Evolutionary conservation across 2,329 filamentous ascomycete species (phyloP).

Genomic region (Didymella lethalis): DNA sequence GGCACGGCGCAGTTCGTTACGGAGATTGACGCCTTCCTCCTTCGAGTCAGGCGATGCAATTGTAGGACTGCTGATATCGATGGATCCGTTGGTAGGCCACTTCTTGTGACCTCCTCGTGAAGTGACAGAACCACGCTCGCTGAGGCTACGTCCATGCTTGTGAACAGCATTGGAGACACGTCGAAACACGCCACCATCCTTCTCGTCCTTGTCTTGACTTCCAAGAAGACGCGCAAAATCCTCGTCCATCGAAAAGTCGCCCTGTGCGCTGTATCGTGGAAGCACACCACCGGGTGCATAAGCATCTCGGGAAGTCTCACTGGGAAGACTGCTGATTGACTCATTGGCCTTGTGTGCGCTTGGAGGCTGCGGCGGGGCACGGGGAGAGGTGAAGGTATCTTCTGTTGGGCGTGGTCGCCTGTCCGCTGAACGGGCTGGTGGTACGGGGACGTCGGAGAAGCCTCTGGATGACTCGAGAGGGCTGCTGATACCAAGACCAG

Average conservation of each 20-base stretch:
- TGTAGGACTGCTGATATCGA: conserved; percentile 74
- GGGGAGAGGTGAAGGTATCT: conserved; percentile 56
- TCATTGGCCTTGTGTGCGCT: conserved; percentile 52
- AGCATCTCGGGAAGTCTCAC: conserved; percentile 45
- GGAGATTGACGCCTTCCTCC: conserved; percentile 58
- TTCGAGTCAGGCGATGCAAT: conserved; percentile 63
- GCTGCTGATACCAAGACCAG: conserved; percentile 53
- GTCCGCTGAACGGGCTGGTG: conserved; percentile 57
- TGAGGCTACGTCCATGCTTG: conserved; percentile 88
- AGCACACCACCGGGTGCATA: conserved; percentile 38
- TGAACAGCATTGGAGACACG: conserved; percentile 88
- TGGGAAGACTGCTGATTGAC: conserved; percentile 56
- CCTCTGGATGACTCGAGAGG: conserved; percentile 52
- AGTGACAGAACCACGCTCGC: conserved; percentile 61
- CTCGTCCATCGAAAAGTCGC: conserved; percentile 93
- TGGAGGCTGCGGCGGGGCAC: conserved; percentile 55
- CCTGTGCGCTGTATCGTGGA: conserved; percentile 71
- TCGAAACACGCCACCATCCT: conserved; percentile 68
- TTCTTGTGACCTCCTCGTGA: conserved; percentile 48
- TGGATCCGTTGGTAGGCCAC: conserved; percentile 53
- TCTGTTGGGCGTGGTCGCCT: conserved; percentile 53
- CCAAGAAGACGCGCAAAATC: conserved; percentile 90
- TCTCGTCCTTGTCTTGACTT: conserved; percentile 66
- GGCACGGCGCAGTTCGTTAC: conserved; percentile 79
- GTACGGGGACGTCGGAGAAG: conserved; percentile 54